A percentile compares a stretch with the other conserved stretches of the same genome.
Conservation (phyloP, 2,329 filamentous ascomycete genomes). For the Verticillium zaregamsianum region DNA sequence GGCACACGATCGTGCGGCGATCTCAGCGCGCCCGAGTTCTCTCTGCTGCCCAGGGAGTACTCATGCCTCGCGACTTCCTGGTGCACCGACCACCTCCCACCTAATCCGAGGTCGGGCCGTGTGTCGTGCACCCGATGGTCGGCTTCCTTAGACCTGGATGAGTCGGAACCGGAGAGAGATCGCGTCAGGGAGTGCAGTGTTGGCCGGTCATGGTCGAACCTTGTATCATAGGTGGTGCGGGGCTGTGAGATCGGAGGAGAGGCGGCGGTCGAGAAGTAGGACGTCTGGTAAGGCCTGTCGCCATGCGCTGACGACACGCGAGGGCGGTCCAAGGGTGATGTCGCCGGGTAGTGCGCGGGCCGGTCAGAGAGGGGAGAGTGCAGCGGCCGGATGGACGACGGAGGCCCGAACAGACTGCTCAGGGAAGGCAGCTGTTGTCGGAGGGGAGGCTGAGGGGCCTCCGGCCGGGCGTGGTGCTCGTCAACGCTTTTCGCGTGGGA, state of each 20-base stretch:
- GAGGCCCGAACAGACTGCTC: slow-evolving; percentile 52
- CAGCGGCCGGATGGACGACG: slow-evolving; percentile 36
- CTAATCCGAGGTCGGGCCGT: slow-evolving; percentile 29
- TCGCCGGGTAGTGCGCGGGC: slow-evolving; percentile 33
- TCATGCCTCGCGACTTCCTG: slow-evolving; percentile 38
- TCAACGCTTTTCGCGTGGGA: slow-evolving; percentile 31
- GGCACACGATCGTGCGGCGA: slow-evolving; percentile 29
- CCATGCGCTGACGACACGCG: slow-evolving; percentile 30
- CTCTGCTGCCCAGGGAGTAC: slow-evolving; percentile 40
- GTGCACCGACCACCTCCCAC: slow-evolving; percentile 31
- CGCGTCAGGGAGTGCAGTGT: slow-evolving; percentile 19
- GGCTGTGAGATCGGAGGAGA: slow-evolving; percentile 35
- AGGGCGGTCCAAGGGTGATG: slow-evolving; percentile 45
- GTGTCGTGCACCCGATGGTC: slow-evolving; percentile 30
- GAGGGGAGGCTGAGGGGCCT: slow-evolving; percentile 22
- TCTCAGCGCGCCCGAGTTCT: slow-evolving; percentile 24
- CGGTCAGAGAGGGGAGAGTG: slow-evolving; percentile 44
- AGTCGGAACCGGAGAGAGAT: slow-evolving; percentile 39
- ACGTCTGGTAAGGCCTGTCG: slow-evolving; percentile 34
- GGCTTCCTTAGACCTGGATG: slow-evolving; percentile 37
- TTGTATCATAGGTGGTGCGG: slow-evolving; percentile 42
- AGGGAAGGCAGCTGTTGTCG: slow-evolving; percentile 51
- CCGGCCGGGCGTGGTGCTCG: slow-evolving; percentile 30
- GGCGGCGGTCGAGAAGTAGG: slow-evolving; percentile 42
- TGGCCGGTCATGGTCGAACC: slow-evolving; percentile 37